Percentiles rank a stretch among this genome's conserved stretches.
Evolutionary conservation across 495 filamentous ascomycete genomes (phyloP).

Genomic region (Barbatosphaeria neglecta): DNA sequence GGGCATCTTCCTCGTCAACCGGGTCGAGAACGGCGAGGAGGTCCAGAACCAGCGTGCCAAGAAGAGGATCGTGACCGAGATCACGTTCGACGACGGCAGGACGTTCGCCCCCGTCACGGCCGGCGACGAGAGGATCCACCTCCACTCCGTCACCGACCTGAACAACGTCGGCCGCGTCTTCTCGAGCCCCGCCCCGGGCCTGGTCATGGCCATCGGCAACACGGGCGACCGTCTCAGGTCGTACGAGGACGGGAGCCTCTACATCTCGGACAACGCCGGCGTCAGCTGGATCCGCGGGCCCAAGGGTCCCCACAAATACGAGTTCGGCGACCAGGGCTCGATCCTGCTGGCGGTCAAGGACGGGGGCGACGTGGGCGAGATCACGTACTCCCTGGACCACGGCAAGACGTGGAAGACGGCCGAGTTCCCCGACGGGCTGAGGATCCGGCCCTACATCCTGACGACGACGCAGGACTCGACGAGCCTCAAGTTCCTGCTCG

Average conservation of each 20-base stretch:
- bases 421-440: constrained; percentile 48
- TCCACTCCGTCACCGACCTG: constrained; percentile 81
- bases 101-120: constrained; percentile 47
- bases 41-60: constrained; percentile 40
- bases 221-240: constrained; percentile 57
- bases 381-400: constrained; percentile 78
- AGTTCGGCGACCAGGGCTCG: constrained; percentile 85
- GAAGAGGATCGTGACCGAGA: constrained; percentile 63
- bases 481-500: constrained; percentile 75
- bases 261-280: constrained; percentile 84
- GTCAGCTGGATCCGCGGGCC: constrained; percentile 65
- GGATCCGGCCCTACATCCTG: constrained; percentile 52
- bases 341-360: constrained; percentile 74
- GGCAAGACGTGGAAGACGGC: constrained; percentile 65
- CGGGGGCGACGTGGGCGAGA: constrained; percentile 33
- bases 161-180: constrained; percentile 75
- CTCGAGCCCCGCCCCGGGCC: constrained; percentile 82
- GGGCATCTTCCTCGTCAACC: constrained; percentile 82
- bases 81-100: constrained; percentile 90
- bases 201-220: constrained; percentile 90
- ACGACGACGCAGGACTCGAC: constrained; percentile 86
- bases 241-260: constrained; percentile 58
- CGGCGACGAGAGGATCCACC: constrained; percentile 58
- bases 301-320: constrained; percentile 82
- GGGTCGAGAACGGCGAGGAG: constrained; percentile 74